phyloP scores from a whole-genome alignment of 441 rosid species.

The Erysimum cheiri region DNA sequence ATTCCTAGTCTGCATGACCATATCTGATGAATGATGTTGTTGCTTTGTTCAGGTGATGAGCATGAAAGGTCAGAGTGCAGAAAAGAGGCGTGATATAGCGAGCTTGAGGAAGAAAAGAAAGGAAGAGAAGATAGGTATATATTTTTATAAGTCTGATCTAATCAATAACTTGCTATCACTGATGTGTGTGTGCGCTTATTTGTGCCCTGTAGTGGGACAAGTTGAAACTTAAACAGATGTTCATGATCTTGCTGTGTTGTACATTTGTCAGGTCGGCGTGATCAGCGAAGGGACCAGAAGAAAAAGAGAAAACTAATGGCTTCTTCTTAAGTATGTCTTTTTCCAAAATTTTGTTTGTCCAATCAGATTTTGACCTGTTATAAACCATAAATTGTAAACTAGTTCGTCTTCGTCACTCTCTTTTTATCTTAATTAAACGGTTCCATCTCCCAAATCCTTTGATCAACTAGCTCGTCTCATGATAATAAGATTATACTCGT shows the following conservation, averaged over 20 bases:
- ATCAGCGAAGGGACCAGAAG: conserved; percentile 78
- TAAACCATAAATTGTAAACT: conserved; percentile 6
- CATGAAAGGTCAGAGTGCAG: conserved; percentile 59
- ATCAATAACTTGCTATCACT: neutral
- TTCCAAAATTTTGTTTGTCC: neutral
- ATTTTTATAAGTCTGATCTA: neutral
- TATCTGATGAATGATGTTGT: conserved; percentile 16
- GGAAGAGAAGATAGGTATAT: conserved; percentile 79
- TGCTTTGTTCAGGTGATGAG: conserved; percentile 59
- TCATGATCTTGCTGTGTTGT: conserved; percentile 19
- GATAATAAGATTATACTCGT: neutral
- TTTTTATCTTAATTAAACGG: neutral
- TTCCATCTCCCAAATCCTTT: neutral
- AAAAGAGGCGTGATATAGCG: conserved; percentile 57
- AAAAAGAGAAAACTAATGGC: conserved; percentile 47
- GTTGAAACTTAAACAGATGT: conserved; percentile 14
- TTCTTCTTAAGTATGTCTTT: conserved; percentile 28
- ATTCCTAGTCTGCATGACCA: conserved; percentile 7
- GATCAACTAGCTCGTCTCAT: neutral
- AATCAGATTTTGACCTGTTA: conserved; percentile 29
- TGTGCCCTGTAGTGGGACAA: neutral
- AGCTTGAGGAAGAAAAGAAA: conserved; percentile 68
- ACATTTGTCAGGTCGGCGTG: conserved; percentile 63
- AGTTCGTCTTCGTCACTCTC: neutral
- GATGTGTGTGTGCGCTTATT: neutral